Evolutionary conservation across 2,329 filamentous ascomycete genomes (phyloP).

Genomic region (Metarhizium humberi): DNA sequence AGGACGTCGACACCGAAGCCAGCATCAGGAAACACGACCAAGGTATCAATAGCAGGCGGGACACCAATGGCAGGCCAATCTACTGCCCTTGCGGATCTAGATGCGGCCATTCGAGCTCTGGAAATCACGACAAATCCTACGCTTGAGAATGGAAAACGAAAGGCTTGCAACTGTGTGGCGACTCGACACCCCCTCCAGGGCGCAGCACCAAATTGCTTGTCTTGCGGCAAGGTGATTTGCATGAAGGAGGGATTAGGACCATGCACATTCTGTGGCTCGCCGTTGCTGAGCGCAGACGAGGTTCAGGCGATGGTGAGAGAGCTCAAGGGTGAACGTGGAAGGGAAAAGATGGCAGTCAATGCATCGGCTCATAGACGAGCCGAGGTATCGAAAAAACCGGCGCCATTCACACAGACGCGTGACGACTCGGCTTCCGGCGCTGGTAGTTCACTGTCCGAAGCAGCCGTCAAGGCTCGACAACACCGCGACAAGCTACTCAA

Average conservation of each 20-base stretch:
- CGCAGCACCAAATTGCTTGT: slow-evolving; percentile 88
- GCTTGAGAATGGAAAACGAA: slow-evolving; percentile 42
- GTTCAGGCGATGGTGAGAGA: slow-evolving; percentile 79
- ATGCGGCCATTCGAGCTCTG: slow-evolving; percentile 76
- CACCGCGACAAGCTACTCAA: slow-evolving; percentile 73
- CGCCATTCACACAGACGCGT: slow-evolving; percentile 46
- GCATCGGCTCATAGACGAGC: slow-evolving; percentile 58
- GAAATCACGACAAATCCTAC: slow-evolving; percentile 89
- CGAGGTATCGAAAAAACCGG: slow-evolving; percentile 52
- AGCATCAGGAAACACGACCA: slow-evolving; percentile 42
- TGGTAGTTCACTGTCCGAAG: slow-evolving; percentile 37
- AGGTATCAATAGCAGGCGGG: slow-evolving; percentile 66
- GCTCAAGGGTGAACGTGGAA: slow-evolving; percentile 74
- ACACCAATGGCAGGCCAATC: slow-evolving; percentile 76
- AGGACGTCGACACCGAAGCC: slow-evolving; percentile 47
- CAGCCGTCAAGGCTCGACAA: slow-evolving; percentile 59
- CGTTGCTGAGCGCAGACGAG: slow-evolving; percentile 63
- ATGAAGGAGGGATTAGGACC: slow-evolving; percentile 89
- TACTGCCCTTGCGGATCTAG: slow-evolving; percentile 59
- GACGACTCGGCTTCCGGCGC: slow-evolving; percentile 21
- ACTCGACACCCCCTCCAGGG: slow-evolving; percentile 77
- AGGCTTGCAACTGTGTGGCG: slow-evolving; percentile 81
- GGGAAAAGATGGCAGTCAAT: slow-evolving; percentile 77
- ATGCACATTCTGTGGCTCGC: slow-evolving; percentile 78
- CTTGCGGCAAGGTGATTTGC: slow-evolving; percentile 91